Evolutionary conservation across 352 stramenopile species (phyloP), one percentile per base, ranked within the genome.

Genomic region (Chrysophaeum taylorii): DNA sequence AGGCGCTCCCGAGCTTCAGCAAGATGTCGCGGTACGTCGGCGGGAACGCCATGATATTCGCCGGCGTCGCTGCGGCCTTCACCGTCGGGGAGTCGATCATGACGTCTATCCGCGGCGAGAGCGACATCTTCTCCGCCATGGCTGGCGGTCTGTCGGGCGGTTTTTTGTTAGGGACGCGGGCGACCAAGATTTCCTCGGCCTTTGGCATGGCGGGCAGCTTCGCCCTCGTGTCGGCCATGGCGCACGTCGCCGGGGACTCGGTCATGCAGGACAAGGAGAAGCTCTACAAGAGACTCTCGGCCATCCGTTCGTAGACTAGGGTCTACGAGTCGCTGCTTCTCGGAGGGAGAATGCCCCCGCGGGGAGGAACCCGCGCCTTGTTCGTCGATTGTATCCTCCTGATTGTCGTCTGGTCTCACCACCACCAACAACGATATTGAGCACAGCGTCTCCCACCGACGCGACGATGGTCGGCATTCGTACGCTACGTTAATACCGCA

Each of bases 1-100:
- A 60, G 18, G 48, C 48, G 48, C 48, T 60, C 18, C 48, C 48
- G 48, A 60, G 48, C 48, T 60, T 60, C 18, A 18, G 48, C 48
- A 60, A 18, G 48, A 60, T 60, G 48, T 23, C 18, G 48, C 18
- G 25, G 48, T 25, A 60, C 48, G 48, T 60, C 48, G 48, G 48
- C 48, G 48, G 48, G 18, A 18, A 60, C 18, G 48, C 48, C 5
- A 9, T 60, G 5, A 21, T 60, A 18, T 60, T 60, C 25, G 48
- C 5, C 5, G 48, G 48, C 48, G 48, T 60, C 48, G 48, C 48
- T 18, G 48, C 48, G 25, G 48, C 48, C 5, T 60, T 60, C 48
- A 33, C 48, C 48, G 25, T 60, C 25, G 48, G 48, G 18, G 48
- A 60, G 48, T 18, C 48, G 18, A 25, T 31, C 48, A 25, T 4